A percentile compares a stretch with the other conserved stretches of the same genome.
Conservation (phyloP, 192 early-diverging fungal species). For the Coemansia sp. region DNA sequence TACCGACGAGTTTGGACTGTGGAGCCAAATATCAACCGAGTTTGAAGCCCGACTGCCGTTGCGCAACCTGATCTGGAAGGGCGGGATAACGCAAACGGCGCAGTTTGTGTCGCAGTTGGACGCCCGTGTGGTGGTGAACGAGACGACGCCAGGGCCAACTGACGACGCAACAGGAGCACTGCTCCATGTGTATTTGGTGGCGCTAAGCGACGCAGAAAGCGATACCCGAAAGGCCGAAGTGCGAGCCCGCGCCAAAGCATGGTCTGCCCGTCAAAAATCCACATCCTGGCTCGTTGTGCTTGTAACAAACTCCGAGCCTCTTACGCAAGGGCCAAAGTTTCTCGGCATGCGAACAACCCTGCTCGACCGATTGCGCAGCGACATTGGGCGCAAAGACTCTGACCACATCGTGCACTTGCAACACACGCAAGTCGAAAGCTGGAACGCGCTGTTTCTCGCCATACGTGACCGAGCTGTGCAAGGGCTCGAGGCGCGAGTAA, state of each 20-base stretch:
- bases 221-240: constrained; percentile 48
- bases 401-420: constrained; percentile 36
- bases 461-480: constrained; percentile 66
- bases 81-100: constrained; percentile 63
- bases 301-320: constrained; percentile 56
- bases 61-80: constrained; percentile 76
- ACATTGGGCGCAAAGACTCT: constrained; percentile 60
- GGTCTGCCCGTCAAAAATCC: constrained; percentile 32
- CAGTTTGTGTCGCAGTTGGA: constrained; percentile 60
- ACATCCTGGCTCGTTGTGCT: constrained; percentile 91
- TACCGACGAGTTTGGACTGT: constrained; percentile 43
- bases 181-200: constrained; percentile 33
- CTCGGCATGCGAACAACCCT: constrained; percentile 67
- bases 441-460: constrained; percentile 34
- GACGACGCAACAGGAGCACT: not conserved
- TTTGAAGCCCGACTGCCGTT: constrained; percentile 73
- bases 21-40: constrained; percentile 66
- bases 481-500: constrained; percentile 71
- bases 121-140: not conserved
- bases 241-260: constrained; percentile 39
- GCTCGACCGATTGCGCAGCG: constrained; percentile 82
- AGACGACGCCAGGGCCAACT: not conserved
- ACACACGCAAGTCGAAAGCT: constrained; percentile 34
- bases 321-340: constrained; percentile 48
- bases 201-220: constrained; percentile 23